Evolutionary conservation across 1,284 basidiomycete genomes (phyloP).

Genomic region (Marasmius sp.): DNA sequence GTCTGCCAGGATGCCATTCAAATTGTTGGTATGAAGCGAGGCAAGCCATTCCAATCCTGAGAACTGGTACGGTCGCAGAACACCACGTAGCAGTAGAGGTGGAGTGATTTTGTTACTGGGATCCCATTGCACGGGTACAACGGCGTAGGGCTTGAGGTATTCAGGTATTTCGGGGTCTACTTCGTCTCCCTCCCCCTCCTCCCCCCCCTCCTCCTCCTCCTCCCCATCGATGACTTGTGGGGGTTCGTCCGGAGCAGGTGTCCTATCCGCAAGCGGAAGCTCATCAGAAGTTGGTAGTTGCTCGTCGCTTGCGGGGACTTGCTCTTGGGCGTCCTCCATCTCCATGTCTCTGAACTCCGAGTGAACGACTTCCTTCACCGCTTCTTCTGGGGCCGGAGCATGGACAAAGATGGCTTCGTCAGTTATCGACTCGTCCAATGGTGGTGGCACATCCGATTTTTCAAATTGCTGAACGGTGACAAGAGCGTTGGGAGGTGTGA

Average conservation of each 20-base stretch:
- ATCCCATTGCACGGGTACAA: slow-evolving; percentile 67
- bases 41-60: slow-evolving; percentile 95
- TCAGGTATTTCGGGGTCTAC: slow-evolving; percentile 40
- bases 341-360: no score
- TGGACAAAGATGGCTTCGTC: background rate
- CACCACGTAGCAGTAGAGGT: slow-evolving; percentile 85
- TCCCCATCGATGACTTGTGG: background rate
- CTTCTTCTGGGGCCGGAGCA: no score
- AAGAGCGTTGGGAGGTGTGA: slow-evolving; percentile 2
- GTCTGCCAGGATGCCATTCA: slow-evolving; percentile 93
- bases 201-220: slow-evolving; percentile 18
- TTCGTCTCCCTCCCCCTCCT: slow-evolving; percentile 6
- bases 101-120: slow-evolving; percentile 59
- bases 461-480: background rate
- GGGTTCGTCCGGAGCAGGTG: background rate
- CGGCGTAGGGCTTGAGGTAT: slow-evolving; percentile 66
- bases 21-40: slow-evolving; percentile 80
- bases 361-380: no score
- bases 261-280: background rate
- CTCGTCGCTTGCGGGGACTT: no score
- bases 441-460: background rate
- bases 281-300: background rate
- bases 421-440: background rate
- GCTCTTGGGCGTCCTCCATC: no score
- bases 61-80: slow-evolving; percentile 92